Percentiles rank a stretch among this genome's conserved stretches.
Conservation (phyloP, 2,329 filamentous ascomycete species). For the Aspergillaceae sp. region DNA sequence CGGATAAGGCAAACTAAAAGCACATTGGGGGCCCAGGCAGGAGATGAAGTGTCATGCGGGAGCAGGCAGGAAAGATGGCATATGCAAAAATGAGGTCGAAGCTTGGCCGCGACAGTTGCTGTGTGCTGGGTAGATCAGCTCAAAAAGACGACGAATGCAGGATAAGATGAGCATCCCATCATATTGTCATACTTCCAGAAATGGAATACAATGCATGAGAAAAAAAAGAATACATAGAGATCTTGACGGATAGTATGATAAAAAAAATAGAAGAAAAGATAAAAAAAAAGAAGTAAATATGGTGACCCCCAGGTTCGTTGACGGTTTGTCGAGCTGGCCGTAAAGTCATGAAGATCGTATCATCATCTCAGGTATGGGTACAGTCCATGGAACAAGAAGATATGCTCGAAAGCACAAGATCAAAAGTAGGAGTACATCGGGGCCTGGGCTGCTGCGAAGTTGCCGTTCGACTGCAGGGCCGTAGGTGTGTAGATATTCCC, state of each 20-base stretch:
- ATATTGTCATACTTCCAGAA: constrained; percentile 13
- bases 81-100: constrained; percentile 1
- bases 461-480: constrained; percentile 20
- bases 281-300: not conserved
- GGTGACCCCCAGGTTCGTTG: constrained; percentile 15
- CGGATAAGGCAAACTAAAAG: constrained; percentile 6
- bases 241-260: constrained; percentile 14
- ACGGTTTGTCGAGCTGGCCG: constrained; percentile 17
- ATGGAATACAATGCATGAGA: constrained; percentile 12
- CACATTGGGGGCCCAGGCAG: not conserved
- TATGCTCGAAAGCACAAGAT: constrained; percentile 9
- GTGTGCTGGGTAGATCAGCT: not conserved
- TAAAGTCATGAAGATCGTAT: constrained; percentile 27
- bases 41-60: not conserved
- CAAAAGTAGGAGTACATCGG: constrained; percentile 28
- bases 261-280: constrained; percentile 2
- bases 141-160: constrained; percentile 11
- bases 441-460: constrained; percentile 18
- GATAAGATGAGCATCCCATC: constrained; percentile 11
- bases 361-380: constrained; percentile 33
- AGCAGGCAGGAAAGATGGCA: constrained; percentile 2
- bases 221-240: constrained; percentile 2
- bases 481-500: constrained; percentile 21
- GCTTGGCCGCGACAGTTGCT: not conserved
- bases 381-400: constrained; percentile 20